A percentile compares a stretch with the other conserved stretches of the same genome.
Evolutionary conservation across 2,329 filamentous ascomycete genomes (phyloP).

Genomic region (Fusarium paranaense): DNA sequence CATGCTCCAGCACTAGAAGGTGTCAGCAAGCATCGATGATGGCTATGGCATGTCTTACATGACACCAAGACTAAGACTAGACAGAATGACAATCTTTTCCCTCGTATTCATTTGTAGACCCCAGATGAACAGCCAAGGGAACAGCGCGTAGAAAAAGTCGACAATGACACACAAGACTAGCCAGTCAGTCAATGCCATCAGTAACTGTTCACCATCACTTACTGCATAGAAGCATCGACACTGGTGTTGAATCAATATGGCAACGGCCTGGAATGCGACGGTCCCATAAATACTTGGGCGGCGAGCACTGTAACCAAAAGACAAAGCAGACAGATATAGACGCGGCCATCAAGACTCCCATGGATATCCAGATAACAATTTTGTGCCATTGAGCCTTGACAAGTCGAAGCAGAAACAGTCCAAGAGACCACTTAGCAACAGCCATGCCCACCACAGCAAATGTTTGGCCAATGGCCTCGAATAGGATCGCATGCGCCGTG

Average conservation of each 20-base stretch:
- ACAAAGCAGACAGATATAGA: constrained; percentile 29
- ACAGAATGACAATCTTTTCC: constrained; percentile 57
- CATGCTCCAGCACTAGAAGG: constrained; percentile 42
- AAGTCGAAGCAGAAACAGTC: constrained; percentile 53
- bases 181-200: neutral
- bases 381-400: constrained; percentile 50
- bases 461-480: constrained; percentile 49
- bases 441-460: constrained; percentile 55
- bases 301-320: constrained; percentile 34
- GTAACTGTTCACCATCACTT: neutral
- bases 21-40: neutral
- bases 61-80: constrained; percentile 56
- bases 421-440: constrained; percentile 53
- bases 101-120: constrained; percentile 57
- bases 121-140: constrained; percentile 60
- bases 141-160: constrained; percentile 55
- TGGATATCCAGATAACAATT: constrained; percentile 49
- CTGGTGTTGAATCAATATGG: constrained; percentile 30
- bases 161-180: constrained; percentile 44
- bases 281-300: constrained; percentile 36
- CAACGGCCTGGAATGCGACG: constrained; percentile 31
- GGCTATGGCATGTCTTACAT: constrained; percentile 44
- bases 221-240: constrained; percentile 39
- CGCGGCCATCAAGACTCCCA: constrained; percentile 37
- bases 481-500: constrained; percentile 43